These are phyloP conservation scores for Tephrocybe sp. DNA, from an alignment of 768 basidiomycete genomes.

Conservation along the genomic window DNA sequence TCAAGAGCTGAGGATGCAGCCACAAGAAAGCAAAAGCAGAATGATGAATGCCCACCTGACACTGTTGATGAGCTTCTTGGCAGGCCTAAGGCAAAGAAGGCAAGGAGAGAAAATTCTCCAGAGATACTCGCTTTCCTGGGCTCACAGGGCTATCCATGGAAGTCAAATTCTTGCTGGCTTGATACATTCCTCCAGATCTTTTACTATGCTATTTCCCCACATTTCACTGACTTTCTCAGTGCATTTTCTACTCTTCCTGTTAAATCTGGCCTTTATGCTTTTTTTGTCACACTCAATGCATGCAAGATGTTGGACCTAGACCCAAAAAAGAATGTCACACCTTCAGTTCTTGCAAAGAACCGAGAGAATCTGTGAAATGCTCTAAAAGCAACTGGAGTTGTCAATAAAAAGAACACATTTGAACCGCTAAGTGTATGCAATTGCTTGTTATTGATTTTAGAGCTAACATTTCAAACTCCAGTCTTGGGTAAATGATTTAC, in stretches of 20 bases:
- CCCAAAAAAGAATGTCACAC: not conserved
- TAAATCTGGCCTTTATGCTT: not conserved
- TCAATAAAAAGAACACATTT: not conserved
- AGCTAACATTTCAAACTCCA: not conserved
- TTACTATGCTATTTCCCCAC: too few species aligned
- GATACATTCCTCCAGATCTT: not conserved
- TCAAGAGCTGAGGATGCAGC: not conserved
- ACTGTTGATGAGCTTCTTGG: not conserved
- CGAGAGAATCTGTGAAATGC: not conserved
- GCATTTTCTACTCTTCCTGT: not conserved
- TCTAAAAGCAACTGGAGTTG: not conserved
- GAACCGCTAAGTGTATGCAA: not conserved
- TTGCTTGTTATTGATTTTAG: not conserved
- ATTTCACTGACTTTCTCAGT: slow-evolving; percentile 6
- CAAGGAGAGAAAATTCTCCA: not conserved
- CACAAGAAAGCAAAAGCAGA: not conserved
- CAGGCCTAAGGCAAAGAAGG: not conserved
- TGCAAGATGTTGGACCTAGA: not conserved
- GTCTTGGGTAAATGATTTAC: slow-evolving; percentile 5
- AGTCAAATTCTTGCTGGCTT: slow-evolving; percentile 1
- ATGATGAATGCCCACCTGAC: not conserved
- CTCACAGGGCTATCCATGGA: not conserved
- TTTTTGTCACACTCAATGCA: not conserved
- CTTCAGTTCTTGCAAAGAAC: not conserved
- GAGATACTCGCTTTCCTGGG: not conserved